Evolutionary conservation across 495 filamentous ascomycete genomes (phyloP).

Genomic region (Aspergillus coremiiformis): DNA sequence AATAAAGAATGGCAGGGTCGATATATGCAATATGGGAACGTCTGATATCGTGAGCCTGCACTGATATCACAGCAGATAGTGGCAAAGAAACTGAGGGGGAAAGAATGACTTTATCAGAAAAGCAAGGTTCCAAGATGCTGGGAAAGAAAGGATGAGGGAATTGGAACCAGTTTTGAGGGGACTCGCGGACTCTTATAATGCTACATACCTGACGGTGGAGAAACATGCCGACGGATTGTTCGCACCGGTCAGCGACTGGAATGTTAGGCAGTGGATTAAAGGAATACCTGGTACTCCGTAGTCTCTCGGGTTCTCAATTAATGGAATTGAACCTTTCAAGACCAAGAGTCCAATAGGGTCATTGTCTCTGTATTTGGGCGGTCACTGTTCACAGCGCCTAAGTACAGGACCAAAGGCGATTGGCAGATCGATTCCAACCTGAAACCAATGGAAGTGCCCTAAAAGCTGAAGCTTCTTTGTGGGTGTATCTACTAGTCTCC

Average conservation of each 20-base stretch:
- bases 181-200: background rate
- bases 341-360: too few species aligned
- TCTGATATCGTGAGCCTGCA: background rate
- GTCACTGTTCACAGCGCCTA: too few species aligned
- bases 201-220: conserved; percentile 9
- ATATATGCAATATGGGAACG: background rate
- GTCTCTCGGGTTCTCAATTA: background rate
- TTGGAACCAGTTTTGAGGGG: too few species aligned
- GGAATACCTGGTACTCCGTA: too few species aligned
- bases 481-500: too few species aligned
- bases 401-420: too few species aligned
- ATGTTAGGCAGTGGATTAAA: too few species aligned
- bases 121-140: background rate
- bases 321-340: too few species aligned
- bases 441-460: too few species aligned
- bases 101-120: background rate
- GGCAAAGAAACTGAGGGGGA: background rate
- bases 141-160: background rate
- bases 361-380: too few species aligned
- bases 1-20: background rate
- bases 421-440: too few species aligned
- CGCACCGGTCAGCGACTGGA: background rate
- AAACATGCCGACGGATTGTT: background rate
- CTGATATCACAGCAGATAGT: background rate
- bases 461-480: too few species aligned